Percentiles rank a stretch among this genome's conserved stretches.
These are phyloP conservation scores for Beauveria scarabaeidicola DNA, from an alignment of 2,329 filamentous ascomycete species.

Conservation along the genomic window DNA sequence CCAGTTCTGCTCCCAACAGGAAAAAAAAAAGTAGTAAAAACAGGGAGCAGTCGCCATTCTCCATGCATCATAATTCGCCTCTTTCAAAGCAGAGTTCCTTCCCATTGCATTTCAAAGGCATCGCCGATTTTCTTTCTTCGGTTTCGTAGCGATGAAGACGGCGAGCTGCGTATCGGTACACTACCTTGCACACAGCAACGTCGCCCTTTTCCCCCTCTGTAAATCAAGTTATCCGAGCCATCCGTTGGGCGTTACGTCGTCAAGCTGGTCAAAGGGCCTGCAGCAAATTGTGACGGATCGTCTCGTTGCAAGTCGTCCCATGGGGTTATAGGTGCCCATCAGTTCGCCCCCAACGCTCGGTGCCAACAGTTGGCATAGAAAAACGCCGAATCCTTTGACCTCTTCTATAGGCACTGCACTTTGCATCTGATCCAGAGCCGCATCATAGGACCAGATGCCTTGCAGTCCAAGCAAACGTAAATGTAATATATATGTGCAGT, in stretches of 20 bases:
- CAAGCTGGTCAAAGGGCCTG: not conserved
- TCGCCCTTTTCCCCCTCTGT: not conserved
- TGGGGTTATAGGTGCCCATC: not conserved
- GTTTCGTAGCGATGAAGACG: not conserved
- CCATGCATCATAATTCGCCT: conserved; percentile 3
- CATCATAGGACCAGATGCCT: not conserved
- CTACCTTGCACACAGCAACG: conserved; percentile 8
- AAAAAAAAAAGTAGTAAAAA: conserved; percentile 11
- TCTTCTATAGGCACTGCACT: not conserved
- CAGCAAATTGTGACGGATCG: not conserved
- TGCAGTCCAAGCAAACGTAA: not conserved
- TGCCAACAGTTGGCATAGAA: not conserved
- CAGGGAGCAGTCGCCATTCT: not conserved
- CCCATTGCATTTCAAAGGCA: not conserved
- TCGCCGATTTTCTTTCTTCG: not conserved
- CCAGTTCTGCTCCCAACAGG: conserved; percentile 1
- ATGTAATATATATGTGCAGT: conserved; percentile 10
- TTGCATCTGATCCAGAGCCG: not conserved
- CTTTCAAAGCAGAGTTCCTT: not conserved
- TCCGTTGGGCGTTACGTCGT: not conserved
- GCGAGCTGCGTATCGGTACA: conserved; percentile 7
- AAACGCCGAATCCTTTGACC: not conserved
- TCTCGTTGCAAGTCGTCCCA: not conserved
- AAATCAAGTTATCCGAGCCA: conserved; percentile 2
- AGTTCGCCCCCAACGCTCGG: not conserved